Evolutionary conservation across 768 basidiomycete genomes (phyloP).

Genomic region (Psilocybe cyanescens): DNA sequence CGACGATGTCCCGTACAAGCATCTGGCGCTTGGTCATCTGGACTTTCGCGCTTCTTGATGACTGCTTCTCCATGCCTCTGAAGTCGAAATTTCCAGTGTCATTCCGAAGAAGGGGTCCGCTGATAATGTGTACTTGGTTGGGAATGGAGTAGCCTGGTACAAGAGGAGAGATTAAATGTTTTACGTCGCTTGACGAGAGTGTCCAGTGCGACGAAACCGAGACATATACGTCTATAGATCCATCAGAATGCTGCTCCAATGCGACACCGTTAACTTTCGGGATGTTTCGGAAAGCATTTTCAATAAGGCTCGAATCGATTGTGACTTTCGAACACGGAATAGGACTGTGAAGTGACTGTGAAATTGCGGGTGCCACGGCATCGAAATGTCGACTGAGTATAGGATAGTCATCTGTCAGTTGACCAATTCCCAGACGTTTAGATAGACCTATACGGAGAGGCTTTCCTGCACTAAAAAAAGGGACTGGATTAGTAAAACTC

Average conservation of each 20-base stretch:
- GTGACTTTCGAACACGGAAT: constrained; percentile 39
- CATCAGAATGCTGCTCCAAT: constrained; percentile 34
- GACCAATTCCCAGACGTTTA: constrained; percentile 41
- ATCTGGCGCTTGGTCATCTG: constrained; percentile 34
- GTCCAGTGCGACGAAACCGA: constrained; percentile 24
- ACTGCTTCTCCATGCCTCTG: constrained; percentile 30
- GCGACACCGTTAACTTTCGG: constrained; percentile 37
- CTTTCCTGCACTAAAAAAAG: constrained; percentile 41
- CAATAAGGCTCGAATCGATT: constrained; percentile 30
- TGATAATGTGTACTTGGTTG: constrained; percentile 35
- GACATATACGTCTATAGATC: constrained; percentile 42
- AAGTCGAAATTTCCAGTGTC: constrained; percentile 34
- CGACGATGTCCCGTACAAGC: constrained; percentile 40
- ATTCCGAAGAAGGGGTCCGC: constrained; percentile 22
- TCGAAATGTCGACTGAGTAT: constrained; percentile 44
- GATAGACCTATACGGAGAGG: constrained; percentile 48
- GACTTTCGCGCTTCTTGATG: constrained; percentile 22
- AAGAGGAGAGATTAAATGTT: constrained; percentile 20
- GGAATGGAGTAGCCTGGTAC: constrained; percentile 47
- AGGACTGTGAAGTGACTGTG: constrained; percentile 36
- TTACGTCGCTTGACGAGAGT: constrained; percentile 24
- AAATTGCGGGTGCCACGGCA: constrained; percentile 33
- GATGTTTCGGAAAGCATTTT: constrained; percentile 29
- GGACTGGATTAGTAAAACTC: not conserved
- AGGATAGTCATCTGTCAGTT: constrained; percentile 37